Conservation (phyloP, 345 rosid genomes). For the Eucalyptus brandiana region DNA sequence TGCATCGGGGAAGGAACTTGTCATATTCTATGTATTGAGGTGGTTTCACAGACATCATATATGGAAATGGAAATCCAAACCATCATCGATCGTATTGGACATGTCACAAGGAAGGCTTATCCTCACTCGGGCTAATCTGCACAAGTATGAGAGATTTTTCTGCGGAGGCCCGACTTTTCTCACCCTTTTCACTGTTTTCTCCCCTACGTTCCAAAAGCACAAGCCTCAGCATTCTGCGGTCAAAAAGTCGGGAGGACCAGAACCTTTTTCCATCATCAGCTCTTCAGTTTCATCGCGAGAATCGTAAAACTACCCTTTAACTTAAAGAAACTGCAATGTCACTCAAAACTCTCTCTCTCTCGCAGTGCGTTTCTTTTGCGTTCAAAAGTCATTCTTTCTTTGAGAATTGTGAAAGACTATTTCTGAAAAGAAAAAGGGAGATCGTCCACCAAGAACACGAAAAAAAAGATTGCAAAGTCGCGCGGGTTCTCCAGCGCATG, state of each 20-base stretch:
- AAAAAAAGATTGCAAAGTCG: not conserved
- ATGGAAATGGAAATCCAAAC: not conserved
- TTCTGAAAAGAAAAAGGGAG: not conserved
- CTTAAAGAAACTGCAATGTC: not conserved
- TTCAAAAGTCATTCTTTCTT: not conserved
- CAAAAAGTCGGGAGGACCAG: not conserved
- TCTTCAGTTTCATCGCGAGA: not conserved
- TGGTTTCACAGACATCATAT: not conserved
- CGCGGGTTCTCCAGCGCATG: not conserved
- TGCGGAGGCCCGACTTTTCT: not conserved
- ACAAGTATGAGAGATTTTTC: not conserved
- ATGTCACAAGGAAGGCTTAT: not conserved
- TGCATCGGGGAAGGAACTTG: not conserved
- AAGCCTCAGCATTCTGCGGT: not conserved
- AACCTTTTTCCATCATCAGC: not conserved
- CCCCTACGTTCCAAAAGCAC: not conserved
- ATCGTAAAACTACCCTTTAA: not conserved
- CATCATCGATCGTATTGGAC: not conserved
- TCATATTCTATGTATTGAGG: too few species aligned
- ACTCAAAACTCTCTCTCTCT: not conserved
- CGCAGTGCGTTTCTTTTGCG: not conserved
- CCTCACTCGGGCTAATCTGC: not conserved
- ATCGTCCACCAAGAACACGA: not conserved
- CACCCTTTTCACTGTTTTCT: not conserved
- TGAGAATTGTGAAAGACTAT: not conserved